phyloP scores from a whole-genome alignment of 805 yeast species.

The Cyberlindnera xishuangbannaensis region DNA sequence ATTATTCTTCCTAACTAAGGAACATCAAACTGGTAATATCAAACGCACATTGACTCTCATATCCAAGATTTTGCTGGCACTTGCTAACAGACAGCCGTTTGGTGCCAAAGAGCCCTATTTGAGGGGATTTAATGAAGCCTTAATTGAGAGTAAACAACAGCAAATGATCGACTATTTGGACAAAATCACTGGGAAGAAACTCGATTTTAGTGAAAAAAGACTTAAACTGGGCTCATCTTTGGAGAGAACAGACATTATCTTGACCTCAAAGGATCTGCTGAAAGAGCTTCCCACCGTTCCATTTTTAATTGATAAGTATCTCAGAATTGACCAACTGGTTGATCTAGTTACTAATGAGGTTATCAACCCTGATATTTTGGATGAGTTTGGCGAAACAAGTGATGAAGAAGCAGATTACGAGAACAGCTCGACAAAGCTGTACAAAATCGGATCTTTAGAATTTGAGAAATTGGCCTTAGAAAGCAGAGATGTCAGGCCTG shows the following conservation, averaged over 20 bases:
- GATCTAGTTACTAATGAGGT: slow-evolving; percentile 33
- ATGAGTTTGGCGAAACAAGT: slow-evolving; percentile 16
- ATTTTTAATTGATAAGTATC: slow-evolving; percentile 58
- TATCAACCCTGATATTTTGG: slow-evolving; percentile 10
- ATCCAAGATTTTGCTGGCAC: slow-evolving; percentile 72
- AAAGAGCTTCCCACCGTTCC: slow-evolving; percentile 66
- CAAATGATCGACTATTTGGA: slow-evolving; percentile 68
- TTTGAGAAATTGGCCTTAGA: slow-evolving; percentile 27
- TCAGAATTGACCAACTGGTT: slow-evolving; percentile 54
- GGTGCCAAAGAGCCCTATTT: slow-evolving; percentile 83
- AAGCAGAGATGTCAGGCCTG: slow-evolving; percentile 15
- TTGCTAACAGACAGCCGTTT: slow-evolving; percentile 72
- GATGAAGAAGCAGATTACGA: slow-evolving; percentile 4
- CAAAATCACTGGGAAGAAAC: slow-evolving; percentile 61
- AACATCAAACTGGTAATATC: slow-evolving; percentile 63
- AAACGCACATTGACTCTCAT: slow-evolving; percentile 77
- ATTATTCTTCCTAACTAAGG: slow-evolving; percentile 62
- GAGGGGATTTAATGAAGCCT: slow-evolving; percentile 54
- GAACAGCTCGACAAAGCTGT: slow-evolving; percentile 13
- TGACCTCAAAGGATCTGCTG: slow-evolving; percentile 45
- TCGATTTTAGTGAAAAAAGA: slow-evolving; percentile 56
- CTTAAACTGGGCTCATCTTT: slow-evolving; percentile 52
- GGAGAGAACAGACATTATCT: slow-evolving; percentile 47
- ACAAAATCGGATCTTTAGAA: slow-evolving; percentile 28
- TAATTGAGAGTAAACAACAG: slow-evolving; percentile 49